phyloP scores from a whole-genome alignment of 495 filamentous ascomycete genomes.

The Penicillium coprophilum region DNA sequence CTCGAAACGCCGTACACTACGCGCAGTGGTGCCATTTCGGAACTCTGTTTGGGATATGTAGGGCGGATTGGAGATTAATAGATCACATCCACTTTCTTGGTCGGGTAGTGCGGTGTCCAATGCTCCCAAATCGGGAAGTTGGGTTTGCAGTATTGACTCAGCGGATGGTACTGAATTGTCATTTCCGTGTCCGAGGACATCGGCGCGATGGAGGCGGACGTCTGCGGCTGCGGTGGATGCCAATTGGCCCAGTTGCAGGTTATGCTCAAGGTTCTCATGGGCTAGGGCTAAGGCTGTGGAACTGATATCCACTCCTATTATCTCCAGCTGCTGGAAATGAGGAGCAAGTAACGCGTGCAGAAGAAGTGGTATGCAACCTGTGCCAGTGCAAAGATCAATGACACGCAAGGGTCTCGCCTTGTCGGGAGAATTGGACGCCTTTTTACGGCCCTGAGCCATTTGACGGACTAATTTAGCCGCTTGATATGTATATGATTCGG shows the following conservation, averaged over 20 bases:
- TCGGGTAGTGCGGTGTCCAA: background rate
- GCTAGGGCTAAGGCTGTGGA: conserved; percentile 61
- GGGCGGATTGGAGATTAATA: conserved; percentile 88
- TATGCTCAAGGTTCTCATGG: conserved; percentile 56
- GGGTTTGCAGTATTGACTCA: conserved; percentile 8
- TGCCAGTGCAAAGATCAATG: conserved; percentile 85
- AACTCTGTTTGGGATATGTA: conserved; percentile 73
- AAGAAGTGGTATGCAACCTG: conserved; percentile 84
- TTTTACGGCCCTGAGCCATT: conserved; percentile 3
- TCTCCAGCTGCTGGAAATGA: conserved; percentile 27
- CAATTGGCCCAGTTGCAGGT: conserved; percentile 37
- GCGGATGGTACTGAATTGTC: conserved; percentile 11
- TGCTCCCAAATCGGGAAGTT: background rate
- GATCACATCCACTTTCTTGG: conserved; percentile 46
- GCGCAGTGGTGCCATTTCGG: conserved; percentile 53
- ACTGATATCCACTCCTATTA: conserved; percentile 45
- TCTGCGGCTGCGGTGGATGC: conserved; percentile 29
- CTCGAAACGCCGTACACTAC: conserved; percentile 78
- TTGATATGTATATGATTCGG: conserved; percentile 64
- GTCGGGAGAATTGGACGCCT: background rate
- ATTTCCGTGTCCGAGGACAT: conserved; percentile 50
- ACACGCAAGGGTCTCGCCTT: conserved; percentile 48
- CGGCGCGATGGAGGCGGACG: conserved; percentile 51
- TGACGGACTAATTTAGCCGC: conserved; percentile 50
- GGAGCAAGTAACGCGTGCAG: conserved; percentile 56